Evolutionary conservation across 768 basidiomycete genomes (phyloP), one percentile per base, ranked within the genome.

Genomic region (Lactifluus pinguis): DNA sequence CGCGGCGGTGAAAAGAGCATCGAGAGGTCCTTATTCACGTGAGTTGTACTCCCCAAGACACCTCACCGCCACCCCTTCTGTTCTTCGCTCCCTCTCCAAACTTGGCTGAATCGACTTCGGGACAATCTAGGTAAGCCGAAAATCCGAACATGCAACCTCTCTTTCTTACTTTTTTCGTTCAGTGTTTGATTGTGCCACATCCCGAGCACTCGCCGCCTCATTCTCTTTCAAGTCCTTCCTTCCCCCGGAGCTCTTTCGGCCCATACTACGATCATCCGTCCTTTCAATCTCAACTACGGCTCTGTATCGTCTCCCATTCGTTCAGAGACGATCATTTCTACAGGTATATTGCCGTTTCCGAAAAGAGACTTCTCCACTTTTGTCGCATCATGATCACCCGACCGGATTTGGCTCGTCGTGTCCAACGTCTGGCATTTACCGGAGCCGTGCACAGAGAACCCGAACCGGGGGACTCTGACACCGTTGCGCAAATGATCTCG

Each of bases 361-460:
- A 62, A n/a, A 57, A 30, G 21, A 36, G 49, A 0, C 50, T 64
- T 6, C 42, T 64, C 11, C 41, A 34, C 29, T 62, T 64, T 15
- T 64, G 63, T 29, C 55, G 41, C 49, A 64, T 61, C 4, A 62
- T 64, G 60, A 21, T 53, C 55, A 55, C 53, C 2, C 61, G 63
- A 4, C 63, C 63, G 6, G 63, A 64, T 42, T 52, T 64, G 19
- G 63, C 63, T 2, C 61, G 51, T 5, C 61, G 63, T 32, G 63
- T 64, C 10, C 63, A 38, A 4, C 55, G 56, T 0, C n/a, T 64
- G 17, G 50, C 54, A 5, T 64, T 62, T 14, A 63, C 61, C 0
- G 60, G 55, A 13, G 55, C 60, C 9, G 49, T 55, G 10, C 61
- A 63, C n/a, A 38, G 61, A 8, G 45, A 52, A 15, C 63, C 55